Evolutionary conservation across 2,329 filamentous ascomycete species (phyloP).

Genomic region (Penicillium brevicompactum): DNA sequence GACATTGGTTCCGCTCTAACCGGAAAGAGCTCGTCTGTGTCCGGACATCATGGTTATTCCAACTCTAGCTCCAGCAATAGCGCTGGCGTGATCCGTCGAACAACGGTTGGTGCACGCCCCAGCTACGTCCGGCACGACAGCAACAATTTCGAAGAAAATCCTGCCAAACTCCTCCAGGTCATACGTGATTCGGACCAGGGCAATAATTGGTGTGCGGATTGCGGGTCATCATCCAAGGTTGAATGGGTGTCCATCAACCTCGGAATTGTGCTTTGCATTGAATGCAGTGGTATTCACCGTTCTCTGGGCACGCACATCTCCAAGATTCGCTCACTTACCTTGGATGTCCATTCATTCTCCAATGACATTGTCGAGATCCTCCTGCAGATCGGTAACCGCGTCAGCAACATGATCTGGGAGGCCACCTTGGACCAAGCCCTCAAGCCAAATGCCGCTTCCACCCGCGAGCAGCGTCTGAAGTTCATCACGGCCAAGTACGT

Average conservation of each 20-base stretch:
- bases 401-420: slow-evolving; percentile 98
- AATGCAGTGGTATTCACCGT: slow-evolving; percentile 95
- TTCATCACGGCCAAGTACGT: slow-evolving; percentile 97
- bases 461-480: slow-evolving; percentile 83
- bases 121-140: slow-evolving; percentile 68
- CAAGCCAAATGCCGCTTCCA: slow-evolving; percentile 77
- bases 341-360: slow-evolving; percentile 95
- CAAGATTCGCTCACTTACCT: slow-evolving; percentile 90
- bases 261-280: slow-evolving; percentile 93
- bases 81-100: slow-evolving; percentile 76
- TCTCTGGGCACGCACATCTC: slow-evolving; percentile 97
- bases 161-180: slow-evolving; percentile 81
- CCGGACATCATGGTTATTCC: slow-evolving; percentile 55
- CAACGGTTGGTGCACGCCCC: slow-evolving; percentile 87
- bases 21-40: slow-evolving; percentile 75
- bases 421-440: slow-evolving; percentile 71
- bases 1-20: slow-evolving; percentile 93
- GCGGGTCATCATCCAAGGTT: slow-evolving; percentile 85
- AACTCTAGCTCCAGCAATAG: slow-evolving; percentile 46
- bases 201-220: slow-evolving; percentile 93
- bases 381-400: slow-evolving; percentile 85
- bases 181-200: slow-evolving; percentile 89
- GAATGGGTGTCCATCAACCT: slow-evolving; percentile 99
- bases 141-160: slow-evolving; percentile 76
- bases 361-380: slow-evolving; percentile 95